A percentile compares a stretch with the other conserved stretches of the same genome.
These are phyloP conservation scores for Chalaropsis ovoidea DNA, from an alignment of 2,329 filamentous ascomycete species.

Conservation along the genomic window DNA sequence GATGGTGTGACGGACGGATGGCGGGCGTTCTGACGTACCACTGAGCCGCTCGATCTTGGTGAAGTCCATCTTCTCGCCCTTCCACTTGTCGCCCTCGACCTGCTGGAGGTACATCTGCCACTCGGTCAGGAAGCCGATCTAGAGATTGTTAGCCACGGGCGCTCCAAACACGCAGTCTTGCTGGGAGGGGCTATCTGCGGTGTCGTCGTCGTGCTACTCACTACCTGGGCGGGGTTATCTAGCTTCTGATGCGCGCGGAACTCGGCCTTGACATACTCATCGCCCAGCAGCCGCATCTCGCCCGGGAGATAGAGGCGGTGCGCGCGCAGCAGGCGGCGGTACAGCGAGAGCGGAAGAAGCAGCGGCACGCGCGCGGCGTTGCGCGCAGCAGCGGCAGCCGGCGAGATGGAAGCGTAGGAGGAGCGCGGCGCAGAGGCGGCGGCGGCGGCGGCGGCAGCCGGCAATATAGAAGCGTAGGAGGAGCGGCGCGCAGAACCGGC, in stretches of 20 bases:
- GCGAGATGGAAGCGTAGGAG: conserved; percentile 9
- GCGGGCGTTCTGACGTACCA: conserved; percentile 46
- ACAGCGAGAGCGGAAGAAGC: conserved; percentile 78
- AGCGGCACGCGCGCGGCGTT: conserved; percentile 50
- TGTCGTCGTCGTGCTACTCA: conserved; percentile 37
- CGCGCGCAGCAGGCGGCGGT: conserved; percentile 73
- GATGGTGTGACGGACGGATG: too few relatives aligned
- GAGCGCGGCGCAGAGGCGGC: background rate
- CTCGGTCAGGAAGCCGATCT: conserved; percentile 93
- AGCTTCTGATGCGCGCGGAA: conserved; percentile 74
- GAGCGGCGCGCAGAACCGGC: conserved; percentile 1
- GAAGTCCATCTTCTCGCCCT: conserved; percentile 40
- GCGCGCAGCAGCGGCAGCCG: conserved; percentile 28
- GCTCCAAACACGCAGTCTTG: background rate
- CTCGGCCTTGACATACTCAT: conserved; percentile 87
- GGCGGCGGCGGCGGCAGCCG: background rate
- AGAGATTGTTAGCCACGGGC: background rate
- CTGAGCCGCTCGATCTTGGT: conserved; percentile 31
- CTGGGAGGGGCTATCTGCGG: too few relatives aligned
- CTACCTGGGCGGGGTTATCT: conserved; percentile 87
- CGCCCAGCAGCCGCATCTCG: conserved; percentile 72
- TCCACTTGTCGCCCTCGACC: conserved; percentile 78
- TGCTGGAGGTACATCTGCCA: conserved; percentile 95
- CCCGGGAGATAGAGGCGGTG: conserved; percentile 68
- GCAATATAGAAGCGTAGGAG: conserved; percentile 14